Conservation (phyloP, 2,329 filamentous ascomycete genomes). For the Teratosphaeria gauchensis region DNA sequence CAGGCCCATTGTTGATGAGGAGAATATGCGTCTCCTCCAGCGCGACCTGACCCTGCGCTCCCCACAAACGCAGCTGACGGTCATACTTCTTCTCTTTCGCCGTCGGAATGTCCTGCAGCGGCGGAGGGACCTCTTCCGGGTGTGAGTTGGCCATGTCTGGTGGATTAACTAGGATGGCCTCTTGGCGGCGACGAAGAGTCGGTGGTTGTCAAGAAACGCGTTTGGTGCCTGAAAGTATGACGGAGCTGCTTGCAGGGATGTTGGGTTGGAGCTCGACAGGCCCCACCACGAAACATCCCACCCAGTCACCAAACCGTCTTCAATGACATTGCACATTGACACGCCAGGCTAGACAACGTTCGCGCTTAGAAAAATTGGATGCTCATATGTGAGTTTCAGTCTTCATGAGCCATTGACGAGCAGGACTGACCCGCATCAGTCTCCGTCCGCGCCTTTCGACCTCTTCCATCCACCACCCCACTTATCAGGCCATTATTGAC, state of each 20-base stretch:
- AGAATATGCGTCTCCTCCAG: constrained; percentile 88
- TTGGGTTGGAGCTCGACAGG: no score
- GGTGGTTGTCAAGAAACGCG: not conserved
- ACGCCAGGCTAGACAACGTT: no score
- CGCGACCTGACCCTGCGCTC: constrained; percentile 79
- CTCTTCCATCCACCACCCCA: not conserved
- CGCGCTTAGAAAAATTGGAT: not conserved
- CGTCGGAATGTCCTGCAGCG: constrained; percentile 42
- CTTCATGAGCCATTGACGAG: not conserved
- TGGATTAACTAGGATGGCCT: constrained; percentile 7
- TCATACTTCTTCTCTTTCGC: constrained; percentile 69
- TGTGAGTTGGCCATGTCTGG: constrained; percentile 4
- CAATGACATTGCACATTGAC: not conserved
- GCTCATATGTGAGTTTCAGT: not conserved
- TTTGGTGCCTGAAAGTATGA: not conserved
- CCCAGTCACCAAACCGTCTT: not conserved
- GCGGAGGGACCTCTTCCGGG: constrained; percentile 30
- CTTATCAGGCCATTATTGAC: not conserved
- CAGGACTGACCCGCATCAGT: not conserved
- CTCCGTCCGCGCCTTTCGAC: not conserved
- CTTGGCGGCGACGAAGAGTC: not conserved
- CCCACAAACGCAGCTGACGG: constrained; percentile 90
- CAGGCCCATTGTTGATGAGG: constrained; percentile 76
- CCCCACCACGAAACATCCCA: not conserved
- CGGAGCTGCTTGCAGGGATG: not conserved